These are phyloP conservation scores for Crithidia bombi DNA, from an alignment of 208 protist species.

Conservation along the genomic window DNA sequence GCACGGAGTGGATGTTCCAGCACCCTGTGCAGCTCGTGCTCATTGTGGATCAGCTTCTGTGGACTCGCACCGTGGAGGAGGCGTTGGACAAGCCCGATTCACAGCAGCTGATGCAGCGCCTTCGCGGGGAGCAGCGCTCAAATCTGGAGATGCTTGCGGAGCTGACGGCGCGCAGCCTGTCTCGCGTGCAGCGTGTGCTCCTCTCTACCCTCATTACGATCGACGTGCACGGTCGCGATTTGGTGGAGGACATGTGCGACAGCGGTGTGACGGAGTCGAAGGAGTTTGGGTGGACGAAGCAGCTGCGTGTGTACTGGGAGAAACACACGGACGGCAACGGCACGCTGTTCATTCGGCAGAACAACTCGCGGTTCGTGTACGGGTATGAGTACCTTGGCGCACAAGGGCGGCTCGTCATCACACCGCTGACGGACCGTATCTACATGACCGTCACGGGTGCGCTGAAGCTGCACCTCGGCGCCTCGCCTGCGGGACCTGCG, in stretches of 20 bases:
- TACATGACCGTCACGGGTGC: constrained; percentile 98
- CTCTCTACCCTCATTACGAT: constrained; percentile 97
- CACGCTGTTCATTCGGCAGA: constrained; percentile 95
- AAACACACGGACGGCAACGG: constrained; percentile 88
- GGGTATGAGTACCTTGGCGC: constrained; percentile 98
- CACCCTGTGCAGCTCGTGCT: constrained; percentile 95
- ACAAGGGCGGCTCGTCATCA: constrained; percentile 97
- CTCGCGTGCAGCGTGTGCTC: constrained; percentile 91
- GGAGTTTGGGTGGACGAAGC: constrained; percentile 98
- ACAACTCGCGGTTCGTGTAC: constrained; percentile 96
- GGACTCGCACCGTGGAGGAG: constrained; percentile 94
- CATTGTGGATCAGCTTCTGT: constrained; percentile 94
- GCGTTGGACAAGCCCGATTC: constrained; percentile 79
- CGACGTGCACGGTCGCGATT: constrained; percentile 97
- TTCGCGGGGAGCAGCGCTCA: constrained; percentile 79
- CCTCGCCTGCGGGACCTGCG: constrained; percentile 94
- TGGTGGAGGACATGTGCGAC: constrained; percentile 94
- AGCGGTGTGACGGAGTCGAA: constrained; percentile 75
- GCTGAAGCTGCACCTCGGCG: constrained; percentile 95
- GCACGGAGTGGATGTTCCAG: constrained; percentile 91
- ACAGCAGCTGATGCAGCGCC: constrained; percentile 68
- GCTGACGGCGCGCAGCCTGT: constrained; percentile 90
- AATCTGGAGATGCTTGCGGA: constrained; percentile 91
- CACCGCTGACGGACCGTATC: constrained; percentile 97
- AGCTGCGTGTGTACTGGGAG: constrained; percentile 98